Conservation (phyloP, 1,284 basidiomycete genomes). For the Spongiforma sp. region DNA sequence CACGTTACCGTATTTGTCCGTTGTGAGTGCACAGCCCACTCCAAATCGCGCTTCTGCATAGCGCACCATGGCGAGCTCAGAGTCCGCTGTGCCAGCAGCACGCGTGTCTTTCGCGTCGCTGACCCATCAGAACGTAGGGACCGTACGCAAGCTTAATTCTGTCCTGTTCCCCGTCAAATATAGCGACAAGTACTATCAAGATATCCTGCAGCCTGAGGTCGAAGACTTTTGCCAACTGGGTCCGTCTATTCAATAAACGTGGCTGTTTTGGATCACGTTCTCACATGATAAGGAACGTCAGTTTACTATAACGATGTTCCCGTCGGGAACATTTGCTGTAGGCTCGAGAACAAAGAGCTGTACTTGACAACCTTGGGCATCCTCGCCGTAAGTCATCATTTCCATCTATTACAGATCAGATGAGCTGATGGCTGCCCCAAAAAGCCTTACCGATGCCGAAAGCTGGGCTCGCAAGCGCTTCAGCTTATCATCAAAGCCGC, state of each 20-base stretch:
- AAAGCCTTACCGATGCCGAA: conserved; percentile 80
- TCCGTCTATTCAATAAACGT: conserved; percentile 37
- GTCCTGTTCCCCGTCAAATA: conserved; percentile 84
- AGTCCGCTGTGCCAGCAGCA: conserved; percentile 34
- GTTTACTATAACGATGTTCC: conserved; percentile 89
- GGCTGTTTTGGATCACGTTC: conserved; percentile 21
- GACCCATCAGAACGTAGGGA: conserved; percentile 81
- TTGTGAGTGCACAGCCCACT: conserved; percentile 20
- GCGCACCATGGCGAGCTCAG: conserved; percentile 28
- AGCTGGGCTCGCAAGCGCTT: conserved; percentile 71
- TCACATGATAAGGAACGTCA: conserved; percentile 40
- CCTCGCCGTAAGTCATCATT: conserved; percentile 65
- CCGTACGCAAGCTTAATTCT: conserved; percentile 80
- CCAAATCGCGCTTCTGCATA: background rate
- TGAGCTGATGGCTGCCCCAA: conserved; percentile 17
- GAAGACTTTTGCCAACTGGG: conserved; percentile 84
- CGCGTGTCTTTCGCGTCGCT: conserved; percentile 74
- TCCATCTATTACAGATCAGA: conserved; percentile 19
- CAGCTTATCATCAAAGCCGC: conserved; percentile 69
- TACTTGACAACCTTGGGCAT: conserved; percentile 88
- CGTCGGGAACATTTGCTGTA: conserved; percentile 82
- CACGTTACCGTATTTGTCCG: conserved; percentile 25
- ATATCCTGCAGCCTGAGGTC: conserved; percentile 69
- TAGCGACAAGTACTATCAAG: conserved; percentile 81
- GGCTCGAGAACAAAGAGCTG: conserved; percentile 71